These are phyloP conservation scores for Carex cristatella DNA, from an alignment of 176 grass and related monocot species.

Conservation along the genomic window DNA sequence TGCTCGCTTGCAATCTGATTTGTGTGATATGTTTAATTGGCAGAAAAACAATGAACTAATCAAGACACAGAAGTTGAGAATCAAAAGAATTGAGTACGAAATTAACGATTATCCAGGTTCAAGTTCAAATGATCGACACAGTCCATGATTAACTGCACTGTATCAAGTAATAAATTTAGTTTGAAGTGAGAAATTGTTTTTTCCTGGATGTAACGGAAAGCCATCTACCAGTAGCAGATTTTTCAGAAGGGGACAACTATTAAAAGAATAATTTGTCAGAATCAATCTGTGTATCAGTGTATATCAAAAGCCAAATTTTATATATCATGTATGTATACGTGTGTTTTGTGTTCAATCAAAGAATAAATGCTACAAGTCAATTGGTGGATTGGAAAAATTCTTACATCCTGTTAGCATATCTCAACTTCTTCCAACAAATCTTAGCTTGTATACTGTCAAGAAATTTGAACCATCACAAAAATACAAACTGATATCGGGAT, in stretches of 20 bases:
- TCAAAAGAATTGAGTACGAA: constrained; percentile 17
- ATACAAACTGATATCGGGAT: too few relatives aligned
- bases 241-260: neutral
- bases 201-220: neutral
- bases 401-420: neutral
- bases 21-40: neutral
- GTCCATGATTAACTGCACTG: constrained; percentile 25
- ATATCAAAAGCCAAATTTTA: neutral
- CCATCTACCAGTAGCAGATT: neutral
- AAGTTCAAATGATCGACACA: constrained; percentile 57
- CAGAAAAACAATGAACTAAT: constrained; percentile 5
- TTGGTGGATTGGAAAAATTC: neutral
- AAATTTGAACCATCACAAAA: too few relatives aligned
- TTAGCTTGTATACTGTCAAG: too few relatives aligned
- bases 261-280: neutral
- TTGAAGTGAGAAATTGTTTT: neutral
- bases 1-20: neutral
- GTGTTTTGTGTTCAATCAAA: neutral
- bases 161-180: neutral
- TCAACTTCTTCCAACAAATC: too few relatives aligned
- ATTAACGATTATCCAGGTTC: constrained; percentile 59
- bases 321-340: neutral
- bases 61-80: neutral
- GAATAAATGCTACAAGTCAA: neutral
- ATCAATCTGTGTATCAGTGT: neutral